phyloP scores from a whole-genome alignment of 306 rosid species.

The Fragaria ananassa region DNA sequence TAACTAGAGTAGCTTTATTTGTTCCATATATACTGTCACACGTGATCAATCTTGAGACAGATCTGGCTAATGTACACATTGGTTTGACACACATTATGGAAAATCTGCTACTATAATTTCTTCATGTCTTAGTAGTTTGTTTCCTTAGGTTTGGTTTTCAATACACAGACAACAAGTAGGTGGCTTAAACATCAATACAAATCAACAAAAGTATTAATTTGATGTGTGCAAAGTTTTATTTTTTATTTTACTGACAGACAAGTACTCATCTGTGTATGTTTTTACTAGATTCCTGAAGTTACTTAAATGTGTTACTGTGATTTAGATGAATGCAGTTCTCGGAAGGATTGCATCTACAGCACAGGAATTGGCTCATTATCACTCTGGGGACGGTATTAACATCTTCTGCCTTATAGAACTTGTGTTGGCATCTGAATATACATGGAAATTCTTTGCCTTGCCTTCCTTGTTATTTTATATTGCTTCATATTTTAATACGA shows the following conservation, averaged over 20 bases:
- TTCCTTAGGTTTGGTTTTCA: background rate
- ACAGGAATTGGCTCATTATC: slow-evolving; percentile 93
- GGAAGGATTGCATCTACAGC: slow-evolving; percentile 82
- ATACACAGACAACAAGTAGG: background rate
- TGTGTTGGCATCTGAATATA: background rate
- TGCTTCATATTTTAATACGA: background rate
- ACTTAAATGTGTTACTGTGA: slow-evolving; percentile 18
- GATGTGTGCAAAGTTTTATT: background rate
- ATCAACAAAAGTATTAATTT: background rate
- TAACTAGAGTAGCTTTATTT: background rate
- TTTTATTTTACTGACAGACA: background rate
- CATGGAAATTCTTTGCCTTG: background rate
- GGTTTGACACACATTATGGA: background rate
- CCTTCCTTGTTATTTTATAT: background rate
- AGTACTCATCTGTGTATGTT: background rate
- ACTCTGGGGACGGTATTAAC: slow-evolving; percentile 85
- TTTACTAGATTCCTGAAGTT: slow-evolving; percentile 3
- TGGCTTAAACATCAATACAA: background rate
- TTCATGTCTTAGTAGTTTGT: background rate
- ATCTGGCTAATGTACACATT: background rate
- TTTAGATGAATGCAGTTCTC: slow-evolving; percentile 91
- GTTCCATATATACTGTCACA: background rate
- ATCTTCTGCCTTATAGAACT: slow-evolving; percentile 1
- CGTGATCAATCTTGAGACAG: background rate
- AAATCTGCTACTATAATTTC: background rate